Base-by-base conservation (phyloP, 768 basidiomycete species). In the Leucocoprinus leucothites region DNA sequence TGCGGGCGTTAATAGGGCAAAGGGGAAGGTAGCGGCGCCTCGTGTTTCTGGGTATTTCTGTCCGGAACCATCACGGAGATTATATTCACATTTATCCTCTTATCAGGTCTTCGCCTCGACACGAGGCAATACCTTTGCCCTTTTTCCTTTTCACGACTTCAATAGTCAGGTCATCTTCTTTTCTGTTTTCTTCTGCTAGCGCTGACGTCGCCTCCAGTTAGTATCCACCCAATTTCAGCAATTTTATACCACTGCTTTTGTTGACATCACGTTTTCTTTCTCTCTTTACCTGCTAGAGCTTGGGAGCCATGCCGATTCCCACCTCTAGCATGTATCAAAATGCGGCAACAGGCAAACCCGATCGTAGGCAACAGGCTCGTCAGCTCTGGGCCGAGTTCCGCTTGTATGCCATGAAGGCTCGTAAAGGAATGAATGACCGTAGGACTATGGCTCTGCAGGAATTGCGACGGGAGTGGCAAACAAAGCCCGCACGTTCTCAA, bases 341-440 rank as follows among this genome's bases (percentile, higher is more conserved):
- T 35, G n/a, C n/a, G n/a, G n/a, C n/a, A n/a, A n/a, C n/a, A n/a
- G 48, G 40, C 24, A 46, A 41, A 11, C 5, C 5, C 41, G 45
- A 36, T 36, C 49, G 54, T 35, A 36, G 36, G 34, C 53, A 63
- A 58, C 65, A 62, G 6, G 71, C 72, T 35, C 64, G 74, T 35
- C 53, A 57, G 13, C 69, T 71, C 8, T 76, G 74, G 74, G 49
- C 45, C 44, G 63, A 63, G 18, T 76, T 76, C 56, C 69, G 72
- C 51, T 49, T 60, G 36, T 73, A 67, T 67, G 65, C 70, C 22
- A 59, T 55, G 7, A 58, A 55, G 13, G 58, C 63, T 31, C 66
- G 67, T 46, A 64, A 63, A 31, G 62, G 48, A 24, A 59, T 59
- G 8, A 63, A 68, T 54, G 63, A 69, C 34, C 53, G 64, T 47